phyloP scores from a whole-genome alignment of 2,329 filamentous ascomycete genomes.

The Sporothrix variecibatus region DNA sequence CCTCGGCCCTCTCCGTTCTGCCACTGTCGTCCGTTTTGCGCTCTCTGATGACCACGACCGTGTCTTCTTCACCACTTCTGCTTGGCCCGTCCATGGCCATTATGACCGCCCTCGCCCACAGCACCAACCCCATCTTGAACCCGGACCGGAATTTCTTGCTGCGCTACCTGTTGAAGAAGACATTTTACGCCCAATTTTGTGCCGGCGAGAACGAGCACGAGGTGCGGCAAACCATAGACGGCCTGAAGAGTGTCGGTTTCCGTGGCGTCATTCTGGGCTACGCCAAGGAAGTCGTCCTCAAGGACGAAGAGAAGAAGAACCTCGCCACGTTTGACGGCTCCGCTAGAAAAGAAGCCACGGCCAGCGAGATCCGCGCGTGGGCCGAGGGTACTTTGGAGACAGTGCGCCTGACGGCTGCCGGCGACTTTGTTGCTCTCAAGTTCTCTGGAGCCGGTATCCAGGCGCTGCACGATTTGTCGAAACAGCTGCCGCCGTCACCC shows the following conservation, averaged over 20 bases:
- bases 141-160: slow-evolving; percentile 75
- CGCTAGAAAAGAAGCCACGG: slow-evolving; percentile 51
- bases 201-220: slow-evolving; percentile 74
- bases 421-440: slow-evolving; percentile 69
- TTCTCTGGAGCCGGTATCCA: slow-evolving; percentile 82
- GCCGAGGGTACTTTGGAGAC: slow-evolving; percentile 72
- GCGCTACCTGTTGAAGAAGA: slow-evolving; percentile 70
- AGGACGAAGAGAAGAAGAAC: slow-evolving; percentile 52
- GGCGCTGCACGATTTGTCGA: slow-evolving; percentile 66
- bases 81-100: slow-evolving; percentile 68
- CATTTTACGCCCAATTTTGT: slow-evolving; percentile 90
- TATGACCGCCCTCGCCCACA: slow-evolving; percentile 70
- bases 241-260: slow-evolving; percentile 74
- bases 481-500: slow-evolving; percentile 62
- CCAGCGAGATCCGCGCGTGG: slow-evolving; percentile 70
- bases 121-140: slow-evolving; percentile 65
- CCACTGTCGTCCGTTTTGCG: slow-evolving; percentile 68
- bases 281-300: slow-evolving; percentile 76
- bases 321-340: slow-evolving; percentile 46
- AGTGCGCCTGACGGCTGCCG: slow-evolving; percentile 68
- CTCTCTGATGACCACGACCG: slow-evolving; percentile 66
- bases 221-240: slow-evolving; percentile 64
- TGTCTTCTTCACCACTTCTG: slow-evolving; percentile 70
- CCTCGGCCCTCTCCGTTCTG: slow-evolving; percentile 61
- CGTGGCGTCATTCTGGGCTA: slow-evolving; percentile 83